Base-by-base conservation (phyloP, 495 filamentous ascomycete genomes). In the Neurospora sp. region DNA sequence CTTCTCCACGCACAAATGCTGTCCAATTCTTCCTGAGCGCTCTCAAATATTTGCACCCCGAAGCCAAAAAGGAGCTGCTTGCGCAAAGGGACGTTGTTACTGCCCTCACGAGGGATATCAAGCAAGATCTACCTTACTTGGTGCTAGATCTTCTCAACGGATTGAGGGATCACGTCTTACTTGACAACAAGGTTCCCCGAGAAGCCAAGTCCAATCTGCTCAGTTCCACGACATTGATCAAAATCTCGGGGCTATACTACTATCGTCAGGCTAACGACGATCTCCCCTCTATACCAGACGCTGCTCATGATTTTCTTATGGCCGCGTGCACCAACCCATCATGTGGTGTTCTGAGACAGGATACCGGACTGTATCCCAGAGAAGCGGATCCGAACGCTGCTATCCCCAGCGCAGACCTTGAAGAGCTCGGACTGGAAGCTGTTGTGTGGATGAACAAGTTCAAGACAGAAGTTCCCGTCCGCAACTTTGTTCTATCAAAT, bases 1-100 rank as follows among this genome's bases (percentile, higher is more conserved):
- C 92, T 8, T 92, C 92, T 1, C 83, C 96, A n/a, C 84, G 94
- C 42, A 89, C 90, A 6, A 91, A 91, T 81, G 91, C 94, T 35
- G 83, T 93, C 45, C 87, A 87, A 38, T 94, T 94, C 81, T 81
- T 97, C 7, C 85, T 97, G 40, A 87, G 89, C 14, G 88, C 90
- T 73, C 77, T 98, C 59, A 91, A 87, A 77, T 90, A 92, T 69
- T 87, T 95, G 72, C 86, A 91, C 68, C 83, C 86, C 27, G 84
- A 88, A 68, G 87, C 90, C 9, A 97, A 95, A 79, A 87, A 83
- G 71, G 92, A 94, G 74, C 85, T 98, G 40, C 82, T 97, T 9
- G 88, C 89, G 41, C 91, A 94, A 77, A 85, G 87, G 69, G 92
- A 92, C 73, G 82, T 95, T 16, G 85, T 90, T 7, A 85, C 87